phyloP scores from a whole-genome alignment of 768 basidiomycete genomes.

The Hypholoma fasciculare region DNA sequence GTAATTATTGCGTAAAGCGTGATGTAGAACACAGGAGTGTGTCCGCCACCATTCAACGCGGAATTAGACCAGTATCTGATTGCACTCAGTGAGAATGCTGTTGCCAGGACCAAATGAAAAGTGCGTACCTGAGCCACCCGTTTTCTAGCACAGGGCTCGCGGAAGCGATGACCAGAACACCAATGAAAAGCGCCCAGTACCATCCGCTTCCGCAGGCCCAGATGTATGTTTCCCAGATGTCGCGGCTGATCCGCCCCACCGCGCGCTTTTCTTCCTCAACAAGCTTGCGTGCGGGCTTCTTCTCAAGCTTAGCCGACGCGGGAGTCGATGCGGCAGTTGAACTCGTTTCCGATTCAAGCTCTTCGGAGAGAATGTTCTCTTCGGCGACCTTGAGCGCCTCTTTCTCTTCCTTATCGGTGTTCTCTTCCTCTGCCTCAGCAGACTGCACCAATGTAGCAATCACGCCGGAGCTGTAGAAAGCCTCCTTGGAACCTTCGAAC shows the following conservation, averaged over 20 bases:
- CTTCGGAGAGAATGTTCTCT: constrained; percentile 36
- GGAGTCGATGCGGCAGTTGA: constrained; percentile 38
- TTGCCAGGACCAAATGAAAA: not conserved
- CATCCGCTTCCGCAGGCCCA: constrained; percentile 43
- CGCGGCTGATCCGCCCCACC: constrained; percentile 64
- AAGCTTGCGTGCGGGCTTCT: constrained; percentile 68
- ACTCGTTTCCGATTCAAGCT: constrained; percentile 29
- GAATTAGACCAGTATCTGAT: constrained; percentile 58
- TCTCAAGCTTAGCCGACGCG: constrained; percentile 27
- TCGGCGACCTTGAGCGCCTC: constrained; percentile 43
- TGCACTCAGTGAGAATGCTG: not conserved
- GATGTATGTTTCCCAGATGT: constrained; percentile 56
- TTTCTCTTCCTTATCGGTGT: constrained; percentile 60
- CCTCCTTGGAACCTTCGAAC: constrained; percentile 67
- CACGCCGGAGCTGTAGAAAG: constrained; percentile 67
- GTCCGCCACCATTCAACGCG: constrained; percentile 37
- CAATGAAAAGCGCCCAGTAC: constrained; percentile 61
- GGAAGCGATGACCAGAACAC: constrained; percentile 54
- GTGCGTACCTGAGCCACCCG: constrained; percentile 60
- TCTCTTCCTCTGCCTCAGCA: constrained; percentile 36
- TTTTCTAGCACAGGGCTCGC: constrained; percentile 71
- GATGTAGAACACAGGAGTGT: constrained; percentile 62
- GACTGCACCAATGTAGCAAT: constrained; percentile 70
- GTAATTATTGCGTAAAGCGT: constrained; percentile 62
- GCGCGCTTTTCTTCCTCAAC: constrained; percentile 85